phyloP scores from a whole-genome alignment of 352 stramenopile species.

The Globisporangium uncinulatum region DNA sequence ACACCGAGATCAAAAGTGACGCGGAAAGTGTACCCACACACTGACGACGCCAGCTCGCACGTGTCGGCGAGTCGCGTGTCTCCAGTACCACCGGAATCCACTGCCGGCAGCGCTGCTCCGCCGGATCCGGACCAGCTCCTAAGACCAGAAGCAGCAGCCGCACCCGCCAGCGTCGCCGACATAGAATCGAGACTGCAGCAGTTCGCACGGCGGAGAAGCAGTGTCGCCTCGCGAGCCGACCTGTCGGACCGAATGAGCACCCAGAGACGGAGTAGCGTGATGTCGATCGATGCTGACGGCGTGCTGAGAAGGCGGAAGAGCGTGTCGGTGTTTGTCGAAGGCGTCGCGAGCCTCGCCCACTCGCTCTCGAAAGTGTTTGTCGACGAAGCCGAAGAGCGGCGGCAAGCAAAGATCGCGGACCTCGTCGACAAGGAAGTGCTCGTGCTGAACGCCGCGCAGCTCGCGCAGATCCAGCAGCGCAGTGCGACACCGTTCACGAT shows the following conservation, averaged over 20 bases:
- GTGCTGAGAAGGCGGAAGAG: slow-evolving; percentile 17
- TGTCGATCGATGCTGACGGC: neutral
- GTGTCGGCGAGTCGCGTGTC: neutral
- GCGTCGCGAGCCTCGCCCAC: slow-evolving; percentile 15
- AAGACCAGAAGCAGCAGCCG: neutral
- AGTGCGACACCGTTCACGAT: slow-evolving; percentile 48
- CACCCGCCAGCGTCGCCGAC: neutral
- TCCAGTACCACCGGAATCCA: neutral
- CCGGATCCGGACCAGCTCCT: neutral
- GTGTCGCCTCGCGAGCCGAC: neutral
- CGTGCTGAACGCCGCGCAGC: slow-evolving; percentile 49
- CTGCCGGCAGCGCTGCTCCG: neutral
- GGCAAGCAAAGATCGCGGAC: slow-evolving; percentile 38
- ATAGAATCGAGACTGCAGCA: neutral
- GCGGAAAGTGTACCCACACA: no score
- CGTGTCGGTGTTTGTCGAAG: slow-evolving; percentile 20
- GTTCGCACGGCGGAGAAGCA: neutral
- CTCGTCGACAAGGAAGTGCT: slow-evolving; percentile 57
- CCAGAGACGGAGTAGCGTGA: neutral
- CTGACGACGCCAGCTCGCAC: neutral
- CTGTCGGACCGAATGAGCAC: neutral
- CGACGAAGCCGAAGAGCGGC: slow-evolving; percentile 30
- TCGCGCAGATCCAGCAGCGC: slow-evolving; percentile 49
- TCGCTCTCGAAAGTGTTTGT: slow-evolving; percentile 16
- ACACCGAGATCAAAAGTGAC: no score